A percentile compares a stretch with the other conserved stretches of the same genome.
Evolutionary conservation across 192 early-diverging fungal species (phyloP).

Genomic region (Coemansia biformis): DNA sequence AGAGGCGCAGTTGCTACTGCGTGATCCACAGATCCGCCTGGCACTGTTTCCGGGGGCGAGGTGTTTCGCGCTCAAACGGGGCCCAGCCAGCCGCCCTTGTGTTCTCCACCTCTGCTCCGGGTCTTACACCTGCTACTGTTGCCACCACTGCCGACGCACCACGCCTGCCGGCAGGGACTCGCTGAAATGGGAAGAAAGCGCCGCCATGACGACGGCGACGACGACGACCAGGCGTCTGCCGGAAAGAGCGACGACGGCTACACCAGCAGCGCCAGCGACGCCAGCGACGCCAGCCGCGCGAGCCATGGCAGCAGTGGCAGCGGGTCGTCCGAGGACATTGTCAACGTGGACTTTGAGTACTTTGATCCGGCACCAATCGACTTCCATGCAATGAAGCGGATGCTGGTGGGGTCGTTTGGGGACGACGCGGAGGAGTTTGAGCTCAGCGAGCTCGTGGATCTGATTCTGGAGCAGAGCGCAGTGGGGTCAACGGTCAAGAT

Average conservation of each 20-base stretch:
- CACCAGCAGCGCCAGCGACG: slow-evolving; percentile 8
- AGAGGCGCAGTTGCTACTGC: too few relatives aligned
- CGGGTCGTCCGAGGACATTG: slow-evolving; percentile 22
- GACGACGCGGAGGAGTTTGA: slow-evolving; percentile 73
- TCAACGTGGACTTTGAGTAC: slow-evolving; percentile 95
- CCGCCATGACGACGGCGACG: slow-evolving; percentile 8
- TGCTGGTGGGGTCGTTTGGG: slow-evolving; percentile 74
- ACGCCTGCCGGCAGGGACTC: too few relatives aligned
- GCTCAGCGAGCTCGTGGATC: slow-evolving; percentile 71
- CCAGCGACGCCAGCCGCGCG: slow-evolving; percentile 5
- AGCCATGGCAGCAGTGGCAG: slow-evolving; percentile 1
- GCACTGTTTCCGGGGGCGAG: too few relatives aligned
- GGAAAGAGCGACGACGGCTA: not conserved
- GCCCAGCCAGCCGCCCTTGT: too few relatives aligned
- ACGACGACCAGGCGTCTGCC: not conserved
- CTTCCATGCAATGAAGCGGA: slow-evolving; percentile 85
- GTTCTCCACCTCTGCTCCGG: too few relatives aligned
- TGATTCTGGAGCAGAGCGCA: slow-evolving; percentile 67
- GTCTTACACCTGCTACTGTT: too few relatives aligned
- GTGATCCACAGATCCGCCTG: too few relatives aligned
- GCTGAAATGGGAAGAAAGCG: slow-evolving; percentile 32
- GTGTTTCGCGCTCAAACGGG: too few relatives aligned
- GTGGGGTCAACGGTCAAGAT: slow-evolving; percentile 89
- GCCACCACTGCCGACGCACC: too few relatives aligned
- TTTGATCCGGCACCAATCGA: slow-evolving; percentile 84